Base-by-base conservation (phyloP, 495 filamentous ascomycete species). In the Xylaria grammica region DNA sequence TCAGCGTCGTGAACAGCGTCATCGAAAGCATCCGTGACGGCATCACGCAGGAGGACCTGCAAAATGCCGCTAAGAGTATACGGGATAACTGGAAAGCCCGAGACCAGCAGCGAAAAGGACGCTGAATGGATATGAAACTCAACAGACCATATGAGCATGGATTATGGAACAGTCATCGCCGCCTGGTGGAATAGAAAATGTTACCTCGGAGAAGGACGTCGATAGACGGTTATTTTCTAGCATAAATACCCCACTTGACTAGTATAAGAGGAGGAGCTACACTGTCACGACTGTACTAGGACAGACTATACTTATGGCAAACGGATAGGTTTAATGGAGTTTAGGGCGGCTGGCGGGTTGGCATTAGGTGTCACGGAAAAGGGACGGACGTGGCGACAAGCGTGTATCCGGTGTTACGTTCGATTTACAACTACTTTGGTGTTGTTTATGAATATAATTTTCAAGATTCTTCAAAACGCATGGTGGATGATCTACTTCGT, bases 11-110 rank as follows among this genome's bases (percentile, higher is more conserved):
- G 5, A 79, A 90, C 27, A 90, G 87, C 66, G 92, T 96, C 9
- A 84, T 93, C 24, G 87, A 93, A 65, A 92, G 89, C 77, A 94
- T 96, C 48, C 77, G 85, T 50, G 91, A 96, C 71, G 91, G 63
- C 81, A 86, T 42, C 74, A 92, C 77, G 13, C 67, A 76, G 32
- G 71, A 78, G 26, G 82, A 86, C 29, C 68, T 86, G 30, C 60
- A 91, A 40, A 79, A 75, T 9, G 81, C 82, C 1, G 87, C 87
- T n/a, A 87, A 85, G 51, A 77, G 68, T 29, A 91, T 96, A 62
- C 86, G 87, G 65, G 82, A 87, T 48, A 86, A 86, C 30, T 95
- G 90, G 90, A 95, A 95, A 75, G 60, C 74, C 27, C 63, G 79
- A 34, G 68, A 73, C 45, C 72, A 74, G 59, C 53, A 66, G 52